Conservation (phyloP, 768 basidiomycete species). For the Suillus cothurnatus region DNA sequence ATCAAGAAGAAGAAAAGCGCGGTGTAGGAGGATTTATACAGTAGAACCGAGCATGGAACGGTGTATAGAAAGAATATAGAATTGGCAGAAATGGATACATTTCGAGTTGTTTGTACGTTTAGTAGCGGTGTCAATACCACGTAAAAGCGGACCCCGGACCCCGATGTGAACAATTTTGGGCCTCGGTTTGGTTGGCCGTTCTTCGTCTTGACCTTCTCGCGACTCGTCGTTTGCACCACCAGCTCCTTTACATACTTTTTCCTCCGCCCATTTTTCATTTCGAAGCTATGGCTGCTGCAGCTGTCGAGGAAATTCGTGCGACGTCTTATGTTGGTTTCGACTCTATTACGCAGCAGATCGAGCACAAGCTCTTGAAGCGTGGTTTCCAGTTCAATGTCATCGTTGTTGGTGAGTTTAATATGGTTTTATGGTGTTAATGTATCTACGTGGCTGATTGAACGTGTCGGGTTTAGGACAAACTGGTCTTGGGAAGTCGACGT, state of each 20-base stretch:
- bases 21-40: slow-evolving; percentile 5
- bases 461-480: slow-evolving; percentile 73
- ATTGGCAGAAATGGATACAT: neutral
- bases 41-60: neutral
- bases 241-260: slow-evolving; percentile 15
- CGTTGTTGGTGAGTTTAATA: slow-evolving; percentile 74
- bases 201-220: slow-evolving; percentile 11
- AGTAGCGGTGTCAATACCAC: slow-evolving; percentile 20
- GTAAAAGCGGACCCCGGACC: slow-evolving; percentile 24
- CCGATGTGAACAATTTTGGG: slow-evolving; percentile 35
- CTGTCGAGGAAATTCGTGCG: slow-evolving; percentile 81
- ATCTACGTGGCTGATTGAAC: neutral
- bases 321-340: slow-evolving; percentile 97
- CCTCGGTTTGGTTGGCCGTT: slow-evolving; percentile 25
- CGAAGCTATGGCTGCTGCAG: slow-evolving; percentile 44
- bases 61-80: neutral
- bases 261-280: slow-evolving; percentile 13
- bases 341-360: slow-evolving; percentile 95
- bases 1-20: slow-evolving; percentile 6
- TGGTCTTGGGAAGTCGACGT: slow-evolving; percentile 96
- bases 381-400: slow-evolving; percentile 99
- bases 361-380: slow-evolving; percentile 98
- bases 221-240: slow-evolving; percentile 21
- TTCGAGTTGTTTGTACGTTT: neutral
- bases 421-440: neutral